A percentile compares a stretch with the other conserved stretches of the same genome.
Evolutionary conservation across 176 grass and related monocot species (phyloP).

Genomic region (maize (Zea mays)): DNA sequence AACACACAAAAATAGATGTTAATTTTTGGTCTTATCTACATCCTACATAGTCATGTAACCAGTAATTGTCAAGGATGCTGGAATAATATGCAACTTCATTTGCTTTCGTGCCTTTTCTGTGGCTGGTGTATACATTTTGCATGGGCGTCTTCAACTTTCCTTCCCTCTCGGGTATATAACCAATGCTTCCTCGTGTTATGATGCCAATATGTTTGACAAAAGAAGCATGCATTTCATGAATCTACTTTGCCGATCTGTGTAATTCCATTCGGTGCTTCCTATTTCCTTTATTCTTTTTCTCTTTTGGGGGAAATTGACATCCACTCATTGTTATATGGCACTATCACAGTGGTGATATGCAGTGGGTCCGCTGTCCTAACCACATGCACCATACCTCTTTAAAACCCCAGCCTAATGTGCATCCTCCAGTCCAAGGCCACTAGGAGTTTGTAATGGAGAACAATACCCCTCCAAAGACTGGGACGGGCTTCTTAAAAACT

Average conservation of each 20-base stretch:
- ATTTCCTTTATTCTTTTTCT: conserved; percentile 21
- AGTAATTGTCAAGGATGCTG: conserved; percentile 2
- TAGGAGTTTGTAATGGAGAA: conserved; percentile 44
- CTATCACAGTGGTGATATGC: conserved; percentile 8
- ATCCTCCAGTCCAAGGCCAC: conserved; percentile 39
- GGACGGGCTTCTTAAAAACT: conserved; percentile 74
- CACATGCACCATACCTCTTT: conserved; percentile 50
- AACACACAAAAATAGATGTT: not conserved
- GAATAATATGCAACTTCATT: not conserved
- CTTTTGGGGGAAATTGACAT: conserved; percentile 40
- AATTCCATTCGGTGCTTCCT: conserved; percentile 16
- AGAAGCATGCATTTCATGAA: conserved; percentile 22
- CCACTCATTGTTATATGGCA: conserved; percentile 43
- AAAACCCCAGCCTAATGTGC: conserved; percentile 31
- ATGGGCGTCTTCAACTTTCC: conserved; percentile 31
- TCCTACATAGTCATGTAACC: conserved; percentile 19
- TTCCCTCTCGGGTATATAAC: conserved; percentile 26
- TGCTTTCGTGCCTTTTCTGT: conserved; percentile 21
- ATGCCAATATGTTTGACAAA: conserved; percentile 27
- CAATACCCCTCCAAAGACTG: conserved; percentile 49
- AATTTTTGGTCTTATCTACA: conserved; percentile 11
- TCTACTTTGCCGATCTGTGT: conserved; percentile 27
- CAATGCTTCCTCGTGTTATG: not conserved
- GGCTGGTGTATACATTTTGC: conserved; percentile 38
- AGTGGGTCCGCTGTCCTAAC: conserved; percentile 31